phyloP scores from a whole-genome alignment of 768 basidiomycete species.

The Auriscalpium vulgare region DNA sequence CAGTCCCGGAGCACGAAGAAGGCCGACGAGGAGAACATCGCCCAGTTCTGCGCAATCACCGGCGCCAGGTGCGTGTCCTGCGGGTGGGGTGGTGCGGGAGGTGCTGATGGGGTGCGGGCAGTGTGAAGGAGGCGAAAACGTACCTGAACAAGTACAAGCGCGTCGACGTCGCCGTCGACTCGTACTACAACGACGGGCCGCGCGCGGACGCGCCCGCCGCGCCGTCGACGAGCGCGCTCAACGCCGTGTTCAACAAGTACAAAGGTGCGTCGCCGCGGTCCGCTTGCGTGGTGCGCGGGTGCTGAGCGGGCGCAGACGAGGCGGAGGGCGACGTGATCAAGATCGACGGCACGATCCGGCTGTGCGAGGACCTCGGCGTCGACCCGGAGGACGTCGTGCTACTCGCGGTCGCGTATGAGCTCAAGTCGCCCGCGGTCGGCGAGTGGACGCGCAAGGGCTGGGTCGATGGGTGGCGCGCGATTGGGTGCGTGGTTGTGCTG shows the following conservation, averaged over 20 bases:
- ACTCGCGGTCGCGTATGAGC: slow-evolving; percentile 73
- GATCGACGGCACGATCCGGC: slow-evolving; percentile 71
- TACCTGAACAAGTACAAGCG: slow-evolving; percentile 65
- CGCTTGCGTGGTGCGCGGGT: neutral
- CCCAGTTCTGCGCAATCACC: slow-evolving; percentile 60
- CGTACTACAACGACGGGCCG: slow-evolving; percentile 54
- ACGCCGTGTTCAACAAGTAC: slow-evolving; percentile 34
- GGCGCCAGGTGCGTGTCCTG: slow-evolving; percentile 52
- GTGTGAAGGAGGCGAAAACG: slow-evolving; percentile 49
- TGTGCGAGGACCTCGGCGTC: slow-evolving; percentile 64
- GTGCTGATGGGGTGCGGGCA: neutral
- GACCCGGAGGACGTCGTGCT: slow-evolving; percentile 79
- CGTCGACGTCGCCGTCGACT: slow-evolving; percentile 66
- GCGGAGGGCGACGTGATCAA: slow-evolving; percentile 51
- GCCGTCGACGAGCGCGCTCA: slow-evolving; percentile 27
- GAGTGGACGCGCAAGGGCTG: slow-evolving; percentile 66
- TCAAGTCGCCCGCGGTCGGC: slow-evolving; percentile 68
- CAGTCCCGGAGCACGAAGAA: slow-evolving; percentile 22
- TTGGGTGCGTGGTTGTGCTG: slow-evolving; percentile 42
- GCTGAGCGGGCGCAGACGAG: slow-evolving; percentile 32
- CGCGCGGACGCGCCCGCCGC: slow-evolving; percentile 1
- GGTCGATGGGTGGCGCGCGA: slow-evolving; percentile 72
- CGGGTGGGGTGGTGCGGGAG: neutral
- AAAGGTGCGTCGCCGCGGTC: slow-evolving; percentile 25
- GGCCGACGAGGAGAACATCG: slow-evolving; percentile 37